phyloP scores from a whole-genome alignment of 371 early-diverging fungal genomes.

The Basidiobolus meristosporus region DNA sequence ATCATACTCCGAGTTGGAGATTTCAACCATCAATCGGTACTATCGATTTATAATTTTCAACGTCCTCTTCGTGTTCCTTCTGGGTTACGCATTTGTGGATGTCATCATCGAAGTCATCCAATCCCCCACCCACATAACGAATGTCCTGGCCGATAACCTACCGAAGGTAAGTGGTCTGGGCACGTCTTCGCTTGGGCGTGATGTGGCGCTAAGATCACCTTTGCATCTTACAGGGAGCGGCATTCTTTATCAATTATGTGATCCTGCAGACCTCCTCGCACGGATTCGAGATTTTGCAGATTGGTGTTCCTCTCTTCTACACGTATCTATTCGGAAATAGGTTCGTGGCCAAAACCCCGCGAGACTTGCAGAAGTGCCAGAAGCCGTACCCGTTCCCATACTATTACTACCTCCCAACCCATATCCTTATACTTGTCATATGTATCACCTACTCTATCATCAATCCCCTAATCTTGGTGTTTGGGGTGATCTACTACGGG shows the following conservation, averaged over 20 bases:
- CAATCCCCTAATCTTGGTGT: slow-evolving; percentile 64
- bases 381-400: slow-evolving; percentile 38
- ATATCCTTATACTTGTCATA: slow-evolving; percentile 62
- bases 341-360: slow-evolving; percentile 41
- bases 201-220: slow-evolving; percentile 2
- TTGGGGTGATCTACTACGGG: slow-evolving; percentile 55
- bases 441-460: slow-evolving; percentile 74
- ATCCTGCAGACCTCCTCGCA: slow-evolving; percentile 46
- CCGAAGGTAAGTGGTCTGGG: slow-evolving; percentile 14
- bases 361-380: slow-evolving; percentile 29
- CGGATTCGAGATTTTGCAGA: slow-evolving; percentile 46
- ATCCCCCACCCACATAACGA: slow-evolving; percentile 39
- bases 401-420: slow-evolving; percentile 46
- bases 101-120: slow-evolving; percentile 45
- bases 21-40: slow-evolving; percentile 48
- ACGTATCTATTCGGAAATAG: slow-evolving; percentile 20
- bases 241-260: slow-evolving; percentile 63
- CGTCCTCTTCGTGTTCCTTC: slow-evolving; percentile 65
- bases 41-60: slow-evolving; percentile 78
- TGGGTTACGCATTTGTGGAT: slow-evolving; percentile 56
- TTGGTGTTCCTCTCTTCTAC: slow-evolving; percentile 25
- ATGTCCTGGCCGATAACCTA: slow-evolving; percentile 40
- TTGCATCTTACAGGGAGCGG: slow-evolving; percentile 31
- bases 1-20: slow-evolving; percentile 38
- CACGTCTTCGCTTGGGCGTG: not conserved